These are phyloP conservation scores for Mycocentrospora acerina DNA, from an alignment of 2,329 filamentous ascomycete genomes.

Conservation along the genomic window DNA sequence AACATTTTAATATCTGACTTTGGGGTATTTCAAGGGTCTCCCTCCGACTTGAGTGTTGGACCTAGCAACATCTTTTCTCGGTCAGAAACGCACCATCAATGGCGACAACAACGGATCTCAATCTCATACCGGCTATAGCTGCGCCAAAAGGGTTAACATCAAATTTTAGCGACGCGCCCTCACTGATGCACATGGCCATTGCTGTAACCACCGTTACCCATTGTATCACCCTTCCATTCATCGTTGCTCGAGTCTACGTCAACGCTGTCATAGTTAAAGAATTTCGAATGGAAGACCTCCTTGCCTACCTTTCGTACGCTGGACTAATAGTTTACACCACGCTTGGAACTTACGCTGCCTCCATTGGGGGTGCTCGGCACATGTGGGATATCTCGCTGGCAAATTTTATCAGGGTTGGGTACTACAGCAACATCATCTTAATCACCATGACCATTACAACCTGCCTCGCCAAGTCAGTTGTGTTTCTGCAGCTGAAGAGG, in stretches of 20 bases:
- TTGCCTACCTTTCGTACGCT: too few species aligned
- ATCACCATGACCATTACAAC: too few species aligned
- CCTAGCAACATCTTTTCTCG: too few species aligned
- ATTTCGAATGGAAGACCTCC: not conserved
- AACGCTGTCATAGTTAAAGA: not conserved
- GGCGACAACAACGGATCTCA: too few species aligned
- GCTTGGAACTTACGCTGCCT: too few species aligned
- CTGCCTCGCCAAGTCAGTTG: constrained; percentile 3
- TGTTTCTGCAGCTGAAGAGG: constrained; percentile 12
- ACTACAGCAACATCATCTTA: constrained; percentile 1
- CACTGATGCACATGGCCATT: not conserved
- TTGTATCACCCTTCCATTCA: not conserved
- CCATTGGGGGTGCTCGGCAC: not conserved
- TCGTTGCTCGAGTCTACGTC: not conserved
- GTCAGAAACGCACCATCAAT: too few species aligned
- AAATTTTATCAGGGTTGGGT: not conserved
- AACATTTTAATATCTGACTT: too few species aligned
- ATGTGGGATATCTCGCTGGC: constrained; percentile 5
- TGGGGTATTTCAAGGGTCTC: too few species aligned
- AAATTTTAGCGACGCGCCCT: constrained; percentile 1
- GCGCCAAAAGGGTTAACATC: too few species aligned
- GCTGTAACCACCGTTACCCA: not conserved
- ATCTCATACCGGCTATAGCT: too few species aligned
- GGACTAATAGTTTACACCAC: too few species aligned
- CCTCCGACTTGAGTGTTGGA: too few species aligned